Percentiles rank a stretch among this genome's conserved stretches.
phyloP scores from a whole-genome alignment of 2,329 filamentous ascomycete species.

The Alternaria metachromatica region DNA sequence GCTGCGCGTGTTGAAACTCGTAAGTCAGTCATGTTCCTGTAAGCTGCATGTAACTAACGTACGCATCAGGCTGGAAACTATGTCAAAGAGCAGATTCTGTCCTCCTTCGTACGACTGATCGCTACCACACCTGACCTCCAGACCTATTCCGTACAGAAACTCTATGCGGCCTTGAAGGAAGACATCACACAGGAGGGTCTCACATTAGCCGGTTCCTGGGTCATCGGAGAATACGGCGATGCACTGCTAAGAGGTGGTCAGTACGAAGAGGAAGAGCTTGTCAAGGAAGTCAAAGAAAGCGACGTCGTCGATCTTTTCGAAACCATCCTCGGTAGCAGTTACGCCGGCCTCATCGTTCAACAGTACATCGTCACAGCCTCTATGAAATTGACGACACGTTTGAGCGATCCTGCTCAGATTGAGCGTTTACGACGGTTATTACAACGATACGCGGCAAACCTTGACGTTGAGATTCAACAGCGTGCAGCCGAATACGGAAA shows the following conservation, averaged over 20 bases:
- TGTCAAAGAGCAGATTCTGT: slow-evolving; percentile 96
- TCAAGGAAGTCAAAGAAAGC: slow-evolving; percentile 80
- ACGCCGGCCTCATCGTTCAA: slow-evolving; percentile 86
- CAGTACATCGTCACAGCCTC: slow-evolving; percentile 96
- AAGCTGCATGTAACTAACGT: slow-evolving; percentile 12
- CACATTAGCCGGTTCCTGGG: slow-evolving; percentile 93
- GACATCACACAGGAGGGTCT: slow-evolving; percentile 98
- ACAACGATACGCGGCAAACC: slow-evolving; percentile 77
- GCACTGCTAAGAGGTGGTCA: slow-evolving; percentile 85
- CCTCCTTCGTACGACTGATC: slow-evolving; percentile 93
- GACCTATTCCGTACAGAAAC: slow-evolving; percentile 94
- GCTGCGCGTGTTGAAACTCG: slow-evolving; percentile 85
- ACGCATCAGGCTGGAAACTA: slow-evolving; percentile 77
- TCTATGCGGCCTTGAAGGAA: slow-evolving; percentile 88
- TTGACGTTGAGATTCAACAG: slow-evolving; percentile 96
- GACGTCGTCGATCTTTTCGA: slow-evolving; percentile 94
- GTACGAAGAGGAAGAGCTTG: slow-evolving; percentile 92
- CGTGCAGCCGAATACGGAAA: slow-evolving; percentile 94
- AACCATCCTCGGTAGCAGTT: slow-evolving; percentile 91
- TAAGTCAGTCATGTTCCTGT: slow-evolving; percentile 19
- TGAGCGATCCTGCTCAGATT: slow-evolving; percentile 83
- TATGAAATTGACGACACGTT: slow-evolving; percentile 91
- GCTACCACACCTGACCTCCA: slow-evolving; percentile 94
- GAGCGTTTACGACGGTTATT: slow-evolving; percentile 84
- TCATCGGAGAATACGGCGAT: slow-evolving; percentile 96